Evolutionary conservation across 2,329 filamentous ascomycete genomes (phyloP), one percentile per base, ranked within the genome.

Genomic region (Colletotrichum euphorbiae): DNA sequence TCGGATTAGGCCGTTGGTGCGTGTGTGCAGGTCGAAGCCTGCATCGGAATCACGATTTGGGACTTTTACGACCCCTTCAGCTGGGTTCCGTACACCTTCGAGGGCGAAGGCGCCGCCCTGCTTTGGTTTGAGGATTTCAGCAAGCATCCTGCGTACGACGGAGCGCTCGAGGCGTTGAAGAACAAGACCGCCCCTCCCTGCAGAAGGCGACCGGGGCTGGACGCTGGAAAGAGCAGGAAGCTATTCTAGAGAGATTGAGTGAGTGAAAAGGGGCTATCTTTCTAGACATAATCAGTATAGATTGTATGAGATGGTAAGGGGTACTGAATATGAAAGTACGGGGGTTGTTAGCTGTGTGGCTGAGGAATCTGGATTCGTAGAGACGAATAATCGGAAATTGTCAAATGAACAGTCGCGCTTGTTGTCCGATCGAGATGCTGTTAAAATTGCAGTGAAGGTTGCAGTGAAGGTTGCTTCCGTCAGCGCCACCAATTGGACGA

Each of bases 61-160:
- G 77, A 77, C 69, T 79, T 77, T 59, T 77, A 77, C 46, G 77
- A 78, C 67, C 76, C 76, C 46, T 77, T 77, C 72, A 77, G 75
- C 67, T 84, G 81, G 82, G 75, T 84, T 12, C 81, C 82, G 4
- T 72, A 72, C 50, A 75, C 77, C 3, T 83, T 83, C 71, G 68
- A 73, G 2, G 81, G 81, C 3, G 71, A 80, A 56, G 82, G 82
- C 4, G 78, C 75, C 31, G 78, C 82, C 1, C 75, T 79, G 55
- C 77, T 82, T 31, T 83, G 81, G 78, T 80, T 81, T 62, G 75
- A 79, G 7, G 77, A 81, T 71, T 80, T 81, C 54, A 75, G 73
- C 33, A 77, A 77, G 66, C 81, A 84, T 69, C 81, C 82, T 0
- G 82, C 82, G 2, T 83, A 81, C 69, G 72, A 77, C 15, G 78